Evolutionary conservation across 352 stramenopile species (phyloP).

Genomic region (Globisporangium viniferum): DNA sequence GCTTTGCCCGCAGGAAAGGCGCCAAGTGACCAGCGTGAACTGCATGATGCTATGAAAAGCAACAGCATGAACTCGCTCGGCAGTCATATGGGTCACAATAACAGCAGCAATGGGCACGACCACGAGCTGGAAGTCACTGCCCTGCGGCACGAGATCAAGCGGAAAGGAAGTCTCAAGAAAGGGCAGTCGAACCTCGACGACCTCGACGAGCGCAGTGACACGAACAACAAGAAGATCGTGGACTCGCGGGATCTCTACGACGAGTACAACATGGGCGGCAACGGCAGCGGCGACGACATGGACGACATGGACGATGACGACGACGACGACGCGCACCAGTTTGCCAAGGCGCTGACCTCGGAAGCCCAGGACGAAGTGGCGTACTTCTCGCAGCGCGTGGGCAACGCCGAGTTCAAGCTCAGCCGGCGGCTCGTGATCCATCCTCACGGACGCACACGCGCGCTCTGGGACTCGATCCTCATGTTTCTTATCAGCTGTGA

Average conservation of each 20-base stretch:
- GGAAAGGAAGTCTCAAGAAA: slow-evolving; percentile 5
- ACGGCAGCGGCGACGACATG: slow-evolving; percentile 1
- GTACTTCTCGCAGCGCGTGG: slow-evolving; percentile 55
- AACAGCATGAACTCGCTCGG: neutral
- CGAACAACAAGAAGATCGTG: neutral
- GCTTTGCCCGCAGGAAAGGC: neutral
- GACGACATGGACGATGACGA: slow-evolving; percentile 12
- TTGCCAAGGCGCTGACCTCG: slow-evolving; percentile 11
- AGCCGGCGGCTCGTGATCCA: slow-evolving; percentile 49
- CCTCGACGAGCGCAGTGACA: neutral
- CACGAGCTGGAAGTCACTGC: neutral
- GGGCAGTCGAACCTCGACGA: neutral
- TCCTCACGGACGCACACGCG: slow-evolving; percentile 51
- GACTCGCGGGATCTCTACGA: slow-evolving; percentile 8
- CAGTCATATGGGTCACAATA: neutral
- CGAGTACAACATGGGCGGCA: slow-evolving; percentile 2
- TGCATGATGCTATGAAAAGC: neutral
- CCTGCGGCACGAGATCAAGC: slow-evolving; percentile 5
- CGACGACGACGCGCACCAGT: slow-evolving; percentile 21
- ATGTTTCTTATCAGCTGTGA: slow-evolving; percentile 65
- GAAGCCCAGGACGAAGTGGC: slow-evolving; percentile 65
- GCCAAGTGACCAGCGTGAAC: neutral
- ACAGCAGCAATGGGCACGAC: neutral
- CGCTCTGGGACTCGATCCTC: slow-evolving; percentile 55
- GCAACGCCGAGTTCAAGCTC: slow-evolving; percentile 49